Evolutionary conservation across 2,329 filamentous ascomycete genomes (phyloP).

Genomic region (Trichoderma gracile): DNA sequence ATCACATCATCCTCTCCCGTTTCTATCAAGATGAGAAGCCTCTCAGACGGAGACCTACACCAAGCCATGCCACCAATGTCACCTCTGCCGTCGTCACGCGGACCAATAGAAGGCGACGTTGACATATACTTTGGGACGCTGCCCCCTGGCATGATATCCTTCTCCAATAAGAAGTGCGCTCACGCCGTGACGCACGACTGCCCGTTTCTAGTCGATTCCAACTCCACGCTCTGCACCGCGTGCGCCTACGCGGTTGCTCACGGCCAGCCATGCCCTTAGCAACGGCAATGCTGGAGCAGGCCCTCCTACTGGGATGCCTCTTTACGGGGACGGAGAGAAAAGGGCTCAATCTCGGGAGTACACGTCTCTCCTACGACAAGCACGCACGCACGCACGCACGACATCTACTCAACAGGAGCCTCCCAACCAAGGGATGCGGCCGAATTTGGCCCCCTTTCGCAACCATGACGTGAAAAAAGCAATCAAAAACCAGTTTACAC

Average conservation of each 20-base stretch:
- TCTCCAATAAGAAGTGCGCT: conserved; percentile 36
- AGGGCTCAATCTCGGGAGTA: background rate
- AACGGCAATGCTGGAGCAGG: background rate
- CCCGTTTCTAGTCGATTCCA: conserved; percentile 35
- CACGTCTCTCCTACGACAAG: background rate
- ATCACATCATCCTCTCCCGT: background rate
- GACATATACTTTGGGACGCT: conserved; percentile 3
- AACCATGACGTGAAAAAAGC: background rate
- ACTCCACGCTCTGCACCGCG: conserved; percentile 31
- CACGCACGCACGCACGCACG: background rate
- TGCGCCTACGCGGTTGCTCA: conserved; percentile 32
- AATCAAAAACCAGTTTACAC: background rate
- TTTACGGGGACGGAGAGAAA: too few relatives aligned
- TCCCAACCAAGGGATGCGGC: background rate
- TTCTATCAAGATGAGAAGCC: conserved; percentile 10
- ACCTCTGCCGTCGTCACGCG: conserved; percentile 4
- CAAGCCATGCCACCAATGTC: conserved; percentile 12
- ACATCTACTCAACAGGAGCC: background rate
- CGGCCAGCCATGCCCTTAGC: conserved; percentile 33
- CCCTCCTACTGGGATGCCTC: background rate
- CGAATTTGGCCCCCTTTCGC: background rate
- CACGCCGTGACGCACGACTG: conserved; percentile 34
- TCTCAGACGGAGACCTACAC: conserved; percentile 8
- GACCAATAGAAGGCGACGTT: conserved; percentile 5
- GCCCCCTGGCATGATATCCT: conserved; percentile 26